Base-by-base conservation (phyloP, 352 stramenopile genomes). In the Globisporangium recalcitrans region DNA sequence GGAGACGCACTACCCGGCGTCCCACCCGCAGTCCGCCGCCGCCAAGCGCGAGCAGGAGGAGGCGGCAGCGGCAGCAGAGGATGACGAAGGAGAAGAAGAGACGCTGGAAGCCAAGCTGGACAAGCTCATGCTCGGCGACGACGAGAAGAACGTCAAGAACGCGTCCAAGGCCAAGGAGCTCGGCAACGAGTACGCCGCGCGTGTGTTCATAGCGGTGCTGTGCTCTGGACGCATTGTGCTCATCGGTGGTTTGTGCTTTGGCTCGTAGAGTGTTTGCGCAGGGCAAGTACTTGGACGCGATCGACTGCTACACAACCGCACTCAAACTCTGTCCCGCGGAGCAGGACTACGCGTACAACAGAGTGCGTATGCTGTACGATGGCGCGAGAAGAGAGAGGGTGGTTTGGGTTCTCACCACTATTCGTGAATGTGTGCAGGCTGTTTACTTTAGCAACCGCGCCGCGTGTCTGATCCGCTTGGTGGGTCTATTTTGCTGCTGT, bases 361-460 rank as follows among this genome's bases (percentile, higher is more conserved):
- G 82, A 54, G 82, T 91, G 58, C 38, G 69, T 46, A 13, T 26
- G 22, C 8, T 27, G 34, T n/a, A n/a, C 5, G 32, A 11, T 4
- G 19, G 11, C 29, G 32, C 29, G 13, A 6, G n/a, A 32, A 36
- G 29, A 64, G 49, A 57, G 42, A 53, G 11, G 21, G n/a, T 16
- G 22, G 24, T 19, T 52, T 19, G 2, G 48, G 9, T 54, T 13
- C 49, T 42, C 49, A 40, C 27, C 24, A 4, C 13, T 29, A 19
- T 34, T 4, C 6, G 48, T 38, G 9, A 24, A 11, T 22, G 6
- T 22, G 1, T 26, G 22, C 57, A 91, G 82, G 86, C 86, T 6
- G 85, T 95, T 51, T 95, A 91, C 70, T 93, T 88, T 64, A 93
- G 76, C 82, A 95, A 95, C 69, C 73, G 86, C 14, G 84, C 82